Evolutionary conservation across 164 flowering plant species (phyloP), one percentile per base, ranked within the genome.

Genomic region (Magnolia kwangsiensis): DNA sequence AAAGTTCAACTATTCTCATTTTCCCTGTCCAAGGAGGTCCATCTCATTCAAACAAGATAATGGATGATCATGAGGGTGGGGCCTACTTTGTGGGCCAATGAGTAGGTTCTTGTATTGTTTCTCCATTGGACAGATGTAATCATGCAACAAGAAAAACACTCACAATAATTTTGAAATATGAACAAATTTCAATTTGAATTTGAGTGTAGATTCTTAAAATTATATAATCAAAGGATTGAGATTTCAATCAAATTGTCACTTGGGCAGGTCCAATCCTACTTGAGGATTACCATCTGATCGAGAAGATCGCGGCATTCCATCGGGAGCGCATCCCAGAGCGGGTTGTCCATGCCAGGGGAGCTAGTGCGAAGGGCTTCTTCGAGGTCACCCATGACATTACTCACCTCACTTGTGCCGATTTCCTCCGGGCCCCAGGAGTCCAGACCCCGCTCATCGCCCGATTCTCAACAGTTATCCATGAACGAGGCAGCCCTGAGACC

Each of bases 271-370:
- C 98, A 18, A 85, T 93, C 71, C 92, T 93, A 4, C 90, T 93
- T 16, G 96, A 93, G 87, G 98, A 93, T 72, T 93, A 92, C 76
- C 96, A 89, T 78, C 79, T 93, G 82, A 82, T 93, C 27, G 98
- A 93, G 80, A 93, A 92, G 76, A 80, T 93, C 71, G 96, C 96
- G 23, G 86, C 87, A 23, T 93, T 92, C 77, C 90, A 87, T 58
- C 80, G 98, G 69, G 98, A 93, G 81, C 72, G 98, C 50, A 93
- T 93, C 72, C 98, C 98, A 19, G 98, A 93, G 76, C 94, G 98
- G 67, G 92, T 93, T 76, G 98, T 93, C 74, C 98, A 93, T 85
- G 98, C 98, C 61, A 86, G 98, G 80, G 98, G 98, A 76, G 93
- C 95, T 51, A 92, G 96, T 83, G 98, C 96, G 6, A 91, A 91